A percentile compares a stretch with the other conserved stretches of the same genome.
phyloP scores from a whole-genome alignment of 176 grass and related monocot species.

The Triticum urartu region DNA sequence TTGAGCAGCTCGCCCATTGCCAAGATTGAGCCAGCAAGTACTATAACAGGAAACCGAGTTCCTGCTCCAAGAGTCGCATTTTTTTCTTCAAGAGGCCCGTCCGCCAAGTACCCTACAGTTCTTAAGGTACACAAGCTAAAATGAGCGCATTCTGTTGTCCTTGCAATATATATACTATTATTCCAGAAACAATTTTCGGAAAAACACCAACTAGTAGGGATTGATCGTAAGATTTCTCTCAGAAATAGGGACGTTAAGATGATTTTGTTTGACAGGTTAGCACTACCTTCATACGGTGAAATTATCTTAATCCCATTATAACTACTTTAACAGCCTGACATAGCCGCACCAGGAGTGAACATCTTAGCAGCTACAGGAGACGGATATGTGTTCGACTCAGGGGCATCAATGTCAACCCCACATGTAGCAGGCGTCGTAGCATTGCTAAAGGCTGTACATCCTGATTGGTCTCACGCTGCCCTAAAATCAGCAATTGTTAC shows the following conservation, averaged over 20 bases:
- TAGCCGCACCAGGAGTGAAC: slow-evolving; percentile 47
- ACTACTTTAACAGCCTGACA: slow-evolving; percentile 39
- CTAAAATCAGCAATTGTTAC: slow-evolving; percentile 52
- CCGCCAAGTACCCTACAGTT: slow-evolving; percentile 19
- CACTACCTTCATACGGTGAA: neutral
- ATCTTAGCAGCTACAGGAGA: slow-evolving; percentile 39
- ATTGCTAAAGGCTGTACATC: slow-evolving; percentile 45
- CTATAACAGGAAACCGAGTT: slow-evolving; percentile 22
- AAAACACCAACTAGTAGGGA: neutral
- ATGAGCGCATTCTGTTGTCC: neutral
- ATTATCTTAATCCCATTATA: neutral
- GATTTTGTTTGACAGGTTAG: neutral
- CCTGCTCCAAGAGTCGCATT: slow-evolving; percentile 30
- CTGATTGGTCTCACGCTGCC: slow-evolving; percentile 46
- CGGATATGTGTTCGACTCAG: slow-evolving; percentile 18
- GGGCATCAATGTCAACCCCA: slow-evolving; percentile 42
- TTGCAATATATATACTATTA: neutral
- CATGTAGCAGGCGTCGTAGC: slow-evolving; percentile 43
- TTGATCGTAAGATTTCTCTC: neutral
- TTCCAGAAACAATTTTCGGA: neutral
- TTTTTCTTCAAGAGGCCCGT: slow-evolving; percentile 36
- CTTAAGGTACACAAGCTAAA: slow-evolving; percentile 30
- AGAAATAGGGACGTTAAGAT: neutral
- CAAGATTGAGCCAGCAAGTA: slow-evolving; percentile 29
- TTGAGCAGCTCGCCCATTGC: slow-evolving; percentile 19